These are phyloP conservation scores for Colletotrichum truncatum DNA, from an alignment of 2,329 filamentous ascomycete genomes.

Conservation along the genomic window DNA sequence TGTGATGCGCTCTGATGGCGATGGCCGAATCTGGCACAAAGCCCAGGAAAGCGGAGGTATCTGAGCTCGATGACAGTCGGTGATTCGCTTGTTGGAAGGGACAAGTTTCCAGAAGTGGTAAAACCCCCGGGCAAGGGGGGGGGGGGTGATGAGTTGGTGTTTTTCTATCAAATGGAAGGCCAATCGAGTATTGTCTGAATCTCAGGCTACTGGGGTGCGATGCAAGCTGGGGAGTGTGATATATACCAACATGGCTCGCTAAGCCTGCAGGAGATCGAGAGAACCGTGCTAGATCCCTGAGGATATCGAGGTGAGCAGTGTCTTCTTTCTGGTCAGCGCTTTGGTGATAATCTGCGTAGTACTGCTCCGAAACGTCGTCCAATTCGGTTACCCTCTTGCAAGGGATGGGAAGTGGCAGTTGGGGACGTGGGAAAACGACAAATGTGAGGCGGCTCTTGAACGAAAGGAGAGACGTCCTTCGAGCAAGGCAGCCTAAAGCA, in stretches of 20 bases:
- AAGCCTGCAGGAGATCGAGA: constrained; percentile 27
- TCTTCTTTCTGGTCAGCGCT: neutral
- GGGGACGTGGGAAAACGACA: neutral
- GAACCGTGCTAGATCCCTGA: constrained; percentile 14
- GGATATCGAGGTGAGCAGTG: neutral
- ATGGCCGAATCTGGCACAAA: constrained; percentile 24
- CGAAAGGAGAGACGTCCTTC: constrained; percentile 2
- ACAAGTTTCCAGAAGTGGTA: constrained; percentile 11
- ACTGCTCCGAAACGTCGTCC: neutral
- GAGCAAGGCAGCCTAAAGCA: constrained; percentile 2
- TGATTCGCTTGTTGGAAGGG: constrained; percentile 11
- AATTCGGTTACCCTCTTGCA: neutral
- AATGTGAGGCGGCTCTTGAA: neutral
- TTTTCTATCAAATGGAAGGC: constrained; percentile 15
- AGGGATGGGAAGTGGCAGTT: neutral
- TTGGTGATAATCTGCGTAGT: neutral
- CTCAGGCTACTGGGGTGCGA: neutral
- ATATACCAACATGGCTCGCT: constrained; percentile 7
- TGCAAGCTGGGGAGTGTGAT: constrained; percentile 1
- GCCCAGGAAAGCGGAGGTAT: constrained; percentile 13
- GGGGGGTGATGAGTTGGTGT: constrained; percentile 1
- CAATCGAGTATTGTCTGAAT: constrained; percentile 14
- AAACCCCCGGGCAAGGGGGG: neutral
- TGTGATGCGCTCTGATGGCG: constrained; percentile 21
- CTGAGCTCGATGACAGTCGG: neutral